Evolutionary conservation across 306 rosid species (phyloP), one percentile per base, ranked within the genome.

Genomic region (Coriaria nepalensis): DNA sequence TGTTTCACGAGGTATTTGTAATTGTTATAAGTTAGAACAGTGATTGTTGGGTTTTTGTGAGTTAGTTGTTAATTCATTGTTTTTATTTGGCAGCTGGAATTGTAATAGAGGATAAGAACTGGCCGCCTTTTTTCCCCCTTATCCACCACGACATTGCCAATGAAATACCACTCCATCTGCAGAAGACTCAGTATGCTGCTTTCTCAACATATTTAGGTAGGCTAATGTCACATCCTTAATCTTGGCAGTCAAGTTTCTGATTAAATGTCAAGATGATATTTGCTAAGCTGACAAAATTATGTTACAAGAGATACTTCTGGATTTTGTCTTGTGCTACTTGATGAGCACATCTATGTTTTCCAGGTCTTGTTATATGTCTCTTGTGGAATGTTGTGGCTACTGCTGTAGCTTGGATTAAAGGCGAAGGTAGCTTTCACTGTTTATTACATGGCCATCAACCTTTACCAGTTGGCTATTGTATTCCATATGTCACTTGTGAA

Each of bases 121-220:
- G 94, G 94, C 96, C 98, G 37, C 93, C 96, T 32, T 85, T 81
- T 75, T 75, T 65, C 2, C 98, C 96, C 50, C n/a, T 92, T 59
- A 85, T 92, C 67, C 98, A 92, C 67, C 87, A 92, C 61, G 80
- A 92, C 74, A 82, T 90, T 79, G 71, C 69, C 34, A 82, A 70
- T 32, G 98, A 92, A 65, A 85, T 85, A 68, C 98, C 98, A 13
- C 61, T 92, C 54, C 98, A 92, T 70, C 86, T 85, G 35, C 98
- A 85, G 59, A 82, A 64, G 70, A 56, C 71, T 63, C 93, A 84
- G 71, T 90, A 90, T 70, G 66, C 81, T 71, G 97, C 95, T 50
- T 81, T 90, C 65, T 52, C 94, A 37, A 84, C 97, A 64, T 84
- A 70, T 64, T 68, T 90, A 71, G 95, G 97, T 90, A 80, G 43